phyloP scores from a whole-genome alignment of 192 early-diverging fungal species.

The Funneliformis mosseae region DNA sequence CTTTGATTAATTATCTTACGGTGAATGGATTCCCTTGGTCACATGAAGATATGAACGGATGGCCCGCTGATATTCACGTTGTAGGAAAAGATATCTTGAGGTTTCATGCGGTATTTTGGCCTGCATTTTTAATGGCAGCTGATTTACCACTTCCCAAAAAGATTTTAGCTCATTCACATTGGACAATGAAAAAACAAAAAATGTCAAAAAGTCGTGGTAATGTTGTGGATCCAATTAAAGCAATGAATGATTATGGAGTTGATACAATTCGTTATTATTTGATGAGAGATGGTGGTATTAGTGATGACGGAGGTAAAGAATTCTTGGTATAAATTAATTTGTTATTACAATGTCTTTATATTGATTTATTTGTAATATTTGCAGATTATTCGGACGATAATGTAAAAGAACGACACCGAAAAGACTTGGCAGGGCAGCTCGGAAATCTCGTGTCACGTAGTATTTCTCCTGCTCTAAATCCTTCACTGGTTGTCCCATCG shows the following conservation, averaged over 20 bases:
- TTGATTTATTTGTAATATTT: slow-evolving; percentile 6
- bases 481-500: slow-evolving; percentile 45
- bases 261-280: slow-evolving; percentile 91
- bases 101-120: slow-evolving; percentile 98
- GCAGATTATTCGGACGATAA: slow-evolving; percentile 71
- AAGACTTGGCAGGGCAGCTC: slow-evolving; percentile 79
- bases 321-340: not conserved
- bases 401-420: slow-evolving; percentile 70
- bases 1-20: slow-evolving; percentile 90
- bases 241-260: slow-evolving; percentile 74
- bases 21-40: slow-evolving; percentile 83
- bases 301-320: slow-evolving; percentile 72
- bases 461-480: slow-evolving; percentile 59
- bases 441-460: slow-evolving; percentile 82
- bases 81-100: slow-evolving; percentile 96
- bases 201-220: slow-evolving; percentile 97
- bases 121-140: slow-evolving; percentile 92
- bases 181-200: slow-evolving; percentile 86
- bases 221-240: slow-evolving; percentile 82
- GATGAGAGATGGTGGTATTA: slow-evolving; percentile 87
- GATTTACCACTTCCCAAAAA: slow-evolving; percentile 71
- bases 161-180: slow-evolving; percentile 94
- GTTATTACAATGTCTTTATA: not conserved
- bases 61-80: slow-evolving; percentile 81
- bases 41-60: slow-evolving; percentile 39